Percentiles rank a stretch among this genome's conserved stretches.
Conservation (phyloP, 768 basidiomycete genomes). For the Lactarius sanguifluus region DNA sequence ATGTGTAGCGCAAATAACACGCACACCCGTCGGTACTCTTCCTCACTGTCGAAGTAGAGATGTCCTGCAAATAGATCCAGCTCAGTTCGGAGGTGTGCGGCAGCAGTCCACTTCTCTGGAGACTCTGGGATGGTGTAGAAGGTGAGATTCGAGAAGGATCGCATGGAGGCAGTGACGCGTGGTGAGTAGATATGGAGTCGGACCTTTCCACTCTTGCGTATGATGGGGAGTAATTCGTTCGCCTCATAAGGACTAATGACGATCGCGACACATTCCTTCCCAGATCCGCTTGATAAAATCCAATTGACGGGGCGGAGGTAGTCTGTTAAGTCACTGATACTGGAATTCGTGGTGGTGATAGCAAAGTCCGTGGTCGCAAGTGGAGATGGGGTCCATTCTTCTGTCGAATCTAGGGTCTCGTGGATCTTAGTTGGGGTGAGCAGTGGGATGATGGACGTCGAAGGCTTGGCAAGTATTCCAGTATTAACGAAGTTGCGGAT, state of each 20-base stretch:
- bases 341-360: background rate
- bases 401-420: background rate
- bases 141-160: slow-evolving; percentile 18
- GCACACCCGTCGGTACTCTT: slow-evolving; percentile 8
- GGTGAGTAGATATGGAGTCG: slow-evolving; percentile 18
- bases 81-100: background rate
- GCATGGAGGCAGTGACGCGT: slow-evolving; percentile 9
- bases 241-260: slow-evolving; percentile 18
- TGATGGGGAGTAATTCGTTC: slow-evolving; percentile 14
- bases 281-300: slow-evolving; percentile 13
- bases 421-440: background rate
- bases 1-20: slow-evolving; percentile 4
- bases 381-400: slow-evolving; percentile 6
- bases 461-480: background rate
- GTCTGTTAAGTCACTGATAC: background rate
- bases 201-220: slow-evolving; percentile 12
- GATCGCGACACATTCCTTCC: background rate
- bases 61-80: slow-evolving; percentile 18
- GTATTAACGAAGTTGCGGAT: slow-evolving; percentile 2
- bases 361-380: slow-evolving; percentile 7
- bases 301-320: slow-evolving; percentile 22
- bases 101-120: background rate
- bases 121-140: slow-evolving; percentile 10
- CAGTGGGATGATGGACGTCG: background rate
- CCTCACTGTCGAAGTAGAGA: slow-evolving; percentile 18